Base-by-base conservation (phyloP, 2,329 filamentous ascomycete genomes). In the Davidsoniella virescens region DNA sequence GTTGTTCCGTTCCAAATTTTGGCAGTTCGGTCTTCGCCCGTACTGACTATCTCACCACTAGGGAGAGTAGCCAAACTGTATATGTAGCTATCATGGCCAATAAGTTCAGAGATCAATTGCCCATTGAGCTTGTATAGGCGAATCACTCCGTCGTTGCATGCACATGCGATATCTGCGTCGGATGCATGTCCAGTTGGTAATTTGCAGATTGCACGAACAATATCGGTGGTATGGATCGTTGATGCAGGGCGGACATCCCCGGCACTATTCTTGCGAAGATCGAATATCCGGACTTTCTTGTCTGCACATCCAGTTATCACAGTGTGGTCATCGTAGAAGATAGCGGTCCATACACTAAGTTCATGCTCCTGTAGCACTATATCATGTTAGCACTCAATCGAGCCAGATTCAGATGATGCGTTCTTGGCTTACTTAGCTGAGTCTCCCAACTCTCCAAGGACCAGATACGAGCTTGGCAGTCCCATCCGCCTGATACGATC, bases 221-320 rank as follows among this genome's bases (percentile, higher is more conserved):
- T 82, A 57, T 94, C 86, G 23, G 80, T 78, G 43, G 85, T 86
- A 49, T 82, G 64, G 20, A 78, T 73, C 7, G 70, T 72, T 8
- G 71, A 69, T 6, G 61, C 63, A 1, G 75, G 68, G 57, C 80
- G 71, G 53, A 71, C 65, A 49, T 72, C 65, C 23, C 70, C 69
- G 18, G 62, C 67, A 3, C 84, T 75, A 1, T 74, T 75, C 44
- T 73, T 72, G 42, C 81, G 63, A 7, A 88, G 71, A 55, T 84
- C 75, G 61, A 87, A 98, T 47, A 96, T 73, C 49, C 92, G 82
- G 42, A 98, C 92, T 52, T 78, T 76, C 60, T 88, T 83, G 65
- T 98, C 93, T 47, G 92, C 90, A 59, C 85, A 94, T 40, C 82
- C 87, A n/a, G 90, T 96, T 53, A 95, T 76, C 44, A 96, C 75